Base-by-base conservation (phyloP, 139 green algal species). In the Gonium pectorale region DNA sequence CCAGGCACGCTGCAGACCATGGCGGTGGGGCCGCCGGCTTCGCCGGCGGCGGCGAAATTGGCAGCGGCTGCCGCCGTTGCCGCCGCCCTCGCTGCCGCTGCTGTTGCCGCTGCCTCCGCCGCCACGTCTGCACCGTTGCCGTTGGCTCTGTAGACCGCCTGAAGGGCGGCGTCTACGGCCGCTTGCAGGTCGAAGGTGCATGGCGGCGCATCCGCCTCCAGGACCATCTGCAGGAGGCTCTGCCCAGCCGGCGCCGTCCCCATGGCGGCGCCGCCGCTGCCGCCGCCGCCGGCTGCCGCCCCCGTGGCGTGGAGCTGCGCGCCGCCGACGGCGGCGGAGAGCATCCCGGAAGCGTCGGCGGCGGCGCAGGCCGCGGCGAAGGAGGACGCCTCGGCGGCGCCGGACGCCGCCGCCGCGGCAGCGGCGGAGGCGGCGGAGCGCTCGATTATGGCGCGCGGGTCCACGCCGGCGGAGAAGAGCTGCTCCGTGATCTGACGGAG, bases 401-500 rank as follows among this genome's bases (percentile, higher is more conserved):
- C 67, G 17, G 67, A 9, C 8, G 60, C 17, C 60, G 60, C 29
- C 6, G 29, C 67, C 21, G 40, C 67, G 67, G 40, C 41, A 37
- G 68, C 68, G 44, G 43, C 41, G 43, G 37, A 43, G 44, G 22
- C 29, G 41, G 43, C 8, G 43, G 43, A 8, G 17, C 35, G 35
- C 46, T 60, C 70, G 31, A 79, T 64, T 17, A 79, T 79, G 46
- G 46, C n/a, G 6, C 70, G 33, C 2, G 70, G 46, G 70, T 79
- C 70, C 1, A 79, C 46, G 31, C 70, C 70, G 9, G 17, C 26
- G 0, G 46, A 66, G 24, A 64, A 17, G 31, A 79, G 70, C n/a
- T 79, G 31, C 11, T 64, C 46, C 46, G 70, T 79, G 44, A 79
- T 79, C 40, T 79, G 70, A 0, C n/a, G 46, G 17, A 79, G 46